Base-by-base conservation (phyloP, 257 asterid species). In the Ballota nigra region DNA sequence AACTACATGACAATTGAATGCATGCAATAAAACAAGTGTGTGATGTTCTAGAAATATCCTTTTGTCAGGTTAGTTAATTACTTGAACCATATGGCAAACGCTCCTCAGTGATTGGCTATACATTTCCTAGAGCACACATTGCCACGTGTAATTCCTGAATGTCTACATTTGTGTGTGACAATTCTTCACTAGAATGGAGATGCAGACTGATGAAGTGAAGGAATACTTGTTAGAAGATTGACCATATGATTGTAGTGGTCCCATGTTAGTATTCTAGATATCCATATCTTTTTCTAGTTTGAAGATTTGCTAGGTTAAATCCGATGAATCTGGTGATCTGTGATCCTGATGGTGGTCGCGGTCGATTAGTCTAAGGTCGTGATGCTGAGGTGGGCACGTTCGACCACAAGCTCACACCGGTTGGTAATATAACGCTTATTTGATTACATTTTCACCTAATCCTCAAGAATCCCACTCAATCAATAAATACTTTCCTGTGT, bases 31-130 rank as follows among this genome's bases (percentile, higher is more conserved):
- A 24, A 38, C 10, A 18, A 20, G 62, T 24, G 43, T 41, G 61
- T 41, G n/a, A 6, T 13, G 7, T 43, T 22, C 18, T 7, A 5
- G 24, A 38, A 63, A 68, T 62, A 69, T 68, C 71, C 31, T 20
- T 15, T 13, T 2, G 74, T 45, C 4, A 34, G 20, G 79, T 49
- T 12, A 33, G 56, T 49, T 6, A 78, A 74, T 78, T 78, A 62
- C 82, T 55, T 78, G 64, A 8, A 29, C 57, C n/a, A 1, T 12
- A 69, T 29, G 82, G 72, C 68, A 76, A 24, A 34, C 4, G 31
- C 75, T 49, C 75, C 10, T 49, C 70, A 52, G 6, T 0, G 36
- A 36, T 75, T 75, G 79, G 63, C 29, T 19, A 18, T 0, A 5
- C 13, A 5, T 36, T 36, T 36, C 12, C 47, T 31, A n/a, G 24